A percentile compares a stretch with the other conserved stretches of the same genome.
Conservation (phyloP, 768 basidiomycete species). For the Boletus rubroflammeus region DNA sequence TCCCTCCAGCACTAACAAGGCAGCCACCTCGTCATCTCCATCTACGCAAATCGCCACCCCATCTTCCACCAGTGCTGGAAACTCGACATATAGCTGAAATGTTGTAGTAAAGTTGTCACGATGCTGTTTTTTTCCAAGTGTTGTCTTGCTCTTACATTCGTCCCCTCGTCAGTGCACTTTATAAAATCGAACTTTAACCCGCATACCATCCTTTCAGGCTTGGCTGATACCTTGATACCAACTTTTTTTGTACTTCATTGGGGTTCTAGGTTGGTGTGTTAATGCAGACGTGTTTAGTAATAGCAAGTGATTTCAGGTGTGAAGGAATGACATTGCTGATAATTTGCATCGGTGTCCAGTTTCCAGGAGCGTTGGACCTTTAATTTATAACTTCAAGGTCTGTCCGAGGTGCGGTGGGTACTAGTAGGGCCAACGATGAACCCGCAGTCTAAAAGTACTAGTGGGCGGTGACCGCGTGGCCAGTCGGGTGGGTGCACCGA, state of each 20-base stretch:
- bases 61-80: not conserved
- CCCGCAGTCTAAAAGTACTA: not conserved
- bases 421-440: not conserved
- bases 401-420: slow-evolving; percentile 1
- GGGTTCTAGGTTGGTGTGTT: not conserved
- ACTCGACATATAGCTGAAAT: slow-evolving; percentile 5
- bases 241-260: not conserved
- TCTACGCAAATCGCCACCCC: not conserved
- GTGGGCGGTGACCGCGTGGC: not conserved
- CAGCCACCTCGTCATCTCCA: not conserved
- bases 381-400: no score
- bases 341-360: not conserved
- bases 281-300: not conserved
- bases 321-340: not conserved
- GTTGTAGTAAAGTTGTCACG: not conserved
- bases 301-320: not conserved
- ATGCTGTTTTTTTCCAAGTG: not conserved
- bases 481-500: not conserved
- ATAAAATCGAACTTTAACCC: not conserved
- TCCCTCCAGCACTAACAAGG: not conserved
- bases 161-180: not conserved
- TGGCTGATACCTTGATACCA: slow-evolving; percentile 2
- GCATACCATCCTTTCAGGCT: not conserved
- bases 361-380: no score
- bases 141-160: not conserved